Percentiles rank a stretch among this genome's conserved stretches.
These are phyloP conservation scores for Fusarium oligoseptatum DNA, from an alignment of 2,329 filamentous ascomycete genomes.

Conservation along the genomic window DNA sequence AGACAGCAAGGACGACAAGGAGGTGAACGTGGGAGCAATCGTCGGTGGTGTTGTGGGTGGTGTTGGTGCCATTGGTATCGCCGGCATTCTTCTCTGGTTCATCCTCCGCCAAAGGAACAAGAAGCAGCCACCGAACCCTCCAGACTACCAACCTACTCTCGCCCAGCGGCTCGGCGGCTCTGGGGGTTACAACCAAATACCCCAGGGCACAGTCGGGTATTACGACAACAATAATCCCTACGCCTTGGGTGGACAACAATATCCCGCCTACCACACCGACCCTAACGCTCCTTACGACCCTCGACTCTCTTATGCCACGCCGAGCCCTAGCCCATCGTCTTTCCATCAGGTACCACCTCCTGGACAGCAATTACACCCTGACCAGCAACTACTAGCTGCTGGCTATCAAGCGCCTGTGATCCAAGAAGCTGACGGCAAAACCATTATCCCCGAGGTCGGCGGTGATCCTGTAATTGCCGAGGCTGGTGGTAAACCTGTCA, in stretches of 20 bases:
- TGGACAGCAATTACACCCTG: conserved; percentile 28
- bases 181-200: conserved; percentile 29
- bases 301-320: conserved; percentile 23
- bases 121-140: conserved; percentile 27
- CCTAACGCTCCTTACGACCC: conserved; percentile 37
- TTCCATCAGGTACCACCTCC: conserved; percentile 34
- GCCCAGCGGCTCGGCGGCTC: conserved; percentile 33
- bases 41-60: conserved; percentile 56
- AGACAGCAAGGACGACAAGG: conserved; percentile 8
- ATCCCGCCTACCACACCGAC: conserved; percentile 38
- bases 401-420: conserved; percentile 29
- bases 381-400: not conserved
- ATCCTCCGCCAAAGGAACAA: conserved; percentile 49
- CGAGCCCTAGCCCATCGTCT: conserved; percentile 39
- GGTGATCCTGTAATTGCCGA: conserved; percentile 53
- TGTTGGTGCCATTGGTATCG: conserved; percentile 50
- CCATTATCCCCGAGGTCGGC: conserved; percentile 55
- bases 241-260: conserved; percentile 36
- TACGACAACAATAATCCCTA: conserved; percentile 49
- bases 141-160: conserved; percentile 21
- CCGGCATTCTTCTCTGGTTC: conserved; percentile 49
- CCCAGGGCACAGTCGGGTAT: conserved; percentile 31
- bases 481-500: conserved; percentile 50
- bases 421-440: conserved; percentile 39
- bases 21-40: conserved; percentile 52